Conservation (phyloP, 768 basidiomycete genomes). For the Lactarius sp. region DNA sequence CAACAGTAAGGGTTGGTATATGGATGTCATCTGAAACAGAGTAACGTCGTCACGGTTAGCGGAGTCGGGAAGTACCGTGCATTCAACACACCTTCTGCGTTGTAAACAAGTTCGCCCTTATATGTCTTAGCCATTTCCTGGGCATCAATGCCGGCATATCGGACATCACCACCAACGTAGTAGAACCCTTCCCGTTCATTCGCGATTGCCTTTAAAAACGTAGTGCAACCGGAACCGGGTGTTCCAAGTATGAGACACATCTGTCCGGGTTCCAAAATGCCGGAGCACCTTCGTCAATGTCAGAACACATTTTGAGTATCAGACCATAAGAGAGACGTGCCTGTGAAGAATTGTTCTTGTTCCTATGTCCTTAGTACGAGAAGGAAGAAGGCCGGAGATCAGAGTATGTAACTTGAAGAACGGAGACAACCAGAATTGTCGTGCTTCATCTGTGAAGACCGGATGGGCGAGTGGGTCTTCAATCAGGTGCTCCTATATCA, state of each 20-base stretch:
- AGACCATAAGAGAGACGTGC: background rate
- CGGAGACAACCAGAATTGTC: slow-evolving; percentile 25
- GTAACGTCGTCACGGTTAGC: slow-evolving; percentile 15
- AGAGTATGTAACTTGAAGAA: slow-evolving; percentile 8
- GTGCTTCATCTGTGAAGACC: slow-evolving; percentile 19
- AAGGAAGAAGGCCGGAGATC: slow-evolving; percentile 9
- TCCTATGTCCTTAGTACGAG: slow-evolving; percentile 1
- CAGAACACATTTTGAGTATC: slow-evolving; percentile 32
- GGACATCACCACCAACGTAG: slow-evolving; percentile 62
- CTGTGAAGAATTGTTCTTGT: slow-evolving; percentile 22
- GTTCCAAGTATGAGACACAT: slow-evolving; percentile 35
- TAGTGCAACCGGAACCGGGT: slow-evolving; percentile 65
- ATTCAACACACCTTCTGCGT: slow-evolving; percentile 54
- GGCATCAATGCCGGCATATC: slow-evolving; percentile 77
- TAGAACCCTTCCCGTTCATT: slow-evolving; percentile 68
- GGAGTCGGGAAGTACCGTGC: background rate
- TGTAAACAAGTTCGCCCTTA: slow-evolving; percentile 77
- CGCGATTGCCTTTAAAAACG: slow-evolving; percentile 80
- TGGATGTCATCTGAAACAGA: slow-evolving; percentile 66
- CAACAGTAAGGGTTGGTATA: slow-evolving; percentile 76
- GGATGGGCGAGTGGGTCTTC: background rate
- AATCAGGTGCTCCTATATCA: background rate
- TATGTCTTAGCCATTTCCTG: slow-evolving; percentile 74
- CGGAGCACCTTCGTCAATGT: slow-evolving; percentile 73
- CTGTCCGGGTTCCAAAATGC: slow-evolving; percentile 24